Evolutionary conservation across 1,284 basidiomycete genomes (phyloP).

Genomic region (Somion occarium): DNA sequence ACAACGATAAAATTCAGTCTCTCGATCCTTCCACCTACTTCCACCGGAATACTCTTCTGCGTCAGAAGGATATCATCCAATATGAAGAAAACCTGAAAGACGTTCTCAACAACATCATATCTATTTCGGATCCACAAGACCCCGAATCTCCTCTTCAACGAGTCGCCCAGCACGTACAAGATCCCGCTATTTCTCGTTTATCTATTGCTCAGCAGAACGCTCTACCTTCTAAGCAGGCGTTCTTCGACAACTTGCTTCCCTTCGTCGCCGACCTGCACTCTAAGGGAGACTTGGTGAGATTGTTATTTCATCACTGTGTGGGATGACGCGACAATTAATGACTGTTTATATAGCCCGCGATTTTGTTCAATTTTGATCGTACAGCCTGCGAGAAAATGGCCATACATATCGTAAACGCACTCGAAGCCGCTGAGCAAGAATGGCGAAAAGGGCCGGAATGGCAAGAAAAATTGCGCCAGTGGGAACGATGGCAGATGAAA

Average conservation of each 20-base stretch:
- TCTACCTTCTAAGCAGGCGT: slow-evolving; percentile 25
- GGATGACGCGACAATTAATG: too few species aligned
- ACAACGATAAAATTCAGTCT: slow-evolving; percentile 25
- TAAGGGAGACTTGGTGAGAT: slow-evolving; percentile 45
- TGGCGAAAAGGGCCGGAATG: slow-evolving; percentile 49
- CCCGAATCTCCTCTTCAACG: slow-evolving; percentile 30
- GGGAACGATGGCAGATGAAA: slow-evolving; percentile 43
- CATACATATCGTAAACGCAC: slow-evolving; percentile 27
- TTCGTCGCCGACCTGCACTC: slow-evolving; percentile 52
- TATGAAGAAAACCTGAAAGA: slow-evolving; percentile 54
- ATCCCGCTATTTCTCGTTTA: slow-evolving; percentile 27
- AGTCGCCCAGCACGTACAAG: slow-evolving; percentile 39
- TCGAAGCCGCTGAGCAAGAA: slow-evolving; percentile 38
- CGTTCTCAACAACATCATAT: slow-evolving; percentile 35
- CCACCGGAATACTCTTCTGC: slow-evolving; percentile 32
- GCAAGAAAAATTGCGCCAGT: slow-evolving; percentile 45
- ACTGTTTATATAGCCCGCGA: slow-evolving; percentile 46
- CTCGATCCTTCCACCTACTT: slow-evolving; percentile 49
- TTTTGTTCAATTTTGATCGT: slow-evolving; percentile 65
- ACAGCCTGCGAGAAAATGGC: slow-evolving; percentile 54
- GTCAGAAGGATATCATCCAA: slow-evolving; percentile 52
- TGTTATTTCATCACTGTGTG: neutral
- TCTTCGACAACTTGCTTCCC: slow-evolving; percentile 40
- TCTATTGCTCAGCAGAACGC: slow-evolving; percentile 24
- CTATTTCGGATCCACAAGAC: slow-evolving; percentile 33